A percentile compares a stretch with the other conserved stretches of the same genome.
Evolutionary conservation across 768 basidiomycete genomes (phyloP).

Genomic region (Hortiboletus flavorubellus): DNA sequence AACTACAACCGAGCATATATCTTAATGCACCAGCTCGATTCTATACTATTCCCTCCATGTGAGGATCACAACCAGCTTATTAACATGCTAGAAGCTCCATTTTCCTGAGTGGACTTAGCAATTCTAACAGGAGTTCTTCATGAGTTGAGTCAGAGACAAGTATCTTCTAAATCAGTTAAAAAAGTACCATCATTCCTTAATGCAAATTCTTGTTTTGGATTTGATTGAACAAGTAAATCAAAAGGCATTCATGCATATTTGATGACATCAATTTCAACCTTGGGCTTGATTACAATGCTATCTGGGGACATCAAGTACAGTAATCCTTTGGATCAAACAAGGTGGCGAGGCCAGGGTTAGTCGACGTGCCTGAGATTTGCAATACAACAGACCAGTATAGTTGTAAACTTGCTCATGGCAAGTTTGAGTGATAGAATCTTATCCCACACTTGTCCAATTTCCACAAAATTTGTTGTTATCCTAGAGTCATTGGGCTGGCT

Average conservation of each 20-base stretch:
- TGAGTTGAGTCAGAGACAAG: no score
- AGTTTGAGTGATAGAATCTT: slow-evolving; percentile 91
- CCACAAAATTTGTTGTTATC: slow-evolving; percentile 87
- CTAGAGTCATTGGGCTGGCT: slow-evolving; percentile 76
- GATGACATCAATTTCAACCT: slow-evolving; percentile 98
- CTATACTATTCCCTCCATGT: no score
- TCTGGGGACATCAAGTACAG: slow-evolving; percentile 92
- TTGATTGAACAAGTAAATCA: slow-evolving; percentile 93
- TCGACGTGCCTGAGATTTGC: slow-evolving; percentile 69
- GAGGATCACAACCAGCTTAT: no score
- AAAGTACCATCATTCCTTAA: no score
- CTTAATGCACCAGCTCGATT: no score
- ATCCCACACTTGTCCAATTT: slow-evolving; percentile 95
- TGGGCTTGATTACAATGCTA: slow-evolving; percentile 82
- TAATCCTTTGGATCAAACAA: slow-evolving; percentile 98
- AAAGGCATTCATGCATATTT: slow-evolving; percentile 96
- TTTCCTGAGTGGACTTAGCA: no score
- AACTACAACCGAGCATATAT: no score
- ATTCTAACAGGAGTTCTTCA: no score
- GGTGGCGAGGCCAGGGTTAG: slow-evolving; percentile 70
- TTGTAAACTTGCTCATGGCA: slow-evolving; percentile 25
- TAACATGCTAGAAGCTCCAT: no score
- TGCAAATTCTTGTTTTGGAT: slow-evolving; percentile 99
- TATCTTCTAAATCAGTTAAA: no score
- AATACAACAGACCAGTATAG: background rate